Evolutionary conservation across 345 rosid species (phyloP).

Genomic region (Arabidopsis suecica): DNA sequence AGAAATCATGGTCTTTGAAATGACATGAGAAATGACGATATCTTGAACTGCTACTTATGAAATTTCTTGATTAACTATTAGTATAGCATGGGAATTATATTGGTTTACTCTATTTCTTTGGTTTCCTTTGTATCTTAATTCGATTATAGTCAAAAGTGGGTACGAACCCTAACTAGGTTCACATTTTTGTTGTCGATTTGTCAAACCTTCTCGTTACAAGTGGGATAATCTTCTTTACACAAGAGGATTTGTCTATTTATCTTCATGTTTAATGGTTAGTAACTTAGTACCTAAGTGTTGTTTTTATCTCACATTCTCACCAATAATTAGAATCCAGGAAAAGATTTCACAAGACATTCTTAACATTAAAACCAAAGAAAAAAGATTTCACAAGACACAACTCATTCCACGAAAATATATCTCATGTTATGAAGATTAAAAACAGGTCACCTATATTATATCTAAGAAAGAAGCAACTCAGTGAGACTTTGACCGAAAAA

Average conservation of each 20-base stretch:
- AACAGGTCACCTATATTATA: conserved; percentile 16
- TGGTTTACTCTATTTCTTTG: background rate
- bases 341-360: conserved; percentile 2
- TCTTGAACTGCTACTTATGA: background rate
- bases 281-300: background rate
- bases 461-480: conserved; percentile 9
- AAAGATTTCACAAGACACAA: conserved; percentile 13
- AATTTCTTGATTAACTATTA: background rate
- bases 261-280: conserved; percentile 12
- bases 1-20: background rate
- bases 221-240: conserved; percentile 19
- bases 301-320: conserved; percentile 3
- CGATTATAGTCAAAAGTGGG: conserved; percentile 35
- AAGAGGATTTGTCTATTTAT: background rate
- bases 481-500: conserved; percentile 24
- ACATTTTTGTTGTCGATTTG: background rate
- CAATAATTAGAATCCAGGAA: conserved; percentile 3
- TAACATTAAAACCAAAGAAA: background rate
- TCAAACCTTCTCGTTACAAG: conserved; percentile 29
- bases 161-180: conserved; percentile 36
- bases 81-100: background rate
- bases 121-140: background rate
- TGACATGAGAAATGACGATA: background rate
- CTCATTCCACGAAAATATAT: background rate
- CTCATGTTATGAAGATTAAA: conserved; percentile 5